Conservation (phyloP, 2,329 filamentous ascomycete species). For the Nemania bipapillata region DNA sequence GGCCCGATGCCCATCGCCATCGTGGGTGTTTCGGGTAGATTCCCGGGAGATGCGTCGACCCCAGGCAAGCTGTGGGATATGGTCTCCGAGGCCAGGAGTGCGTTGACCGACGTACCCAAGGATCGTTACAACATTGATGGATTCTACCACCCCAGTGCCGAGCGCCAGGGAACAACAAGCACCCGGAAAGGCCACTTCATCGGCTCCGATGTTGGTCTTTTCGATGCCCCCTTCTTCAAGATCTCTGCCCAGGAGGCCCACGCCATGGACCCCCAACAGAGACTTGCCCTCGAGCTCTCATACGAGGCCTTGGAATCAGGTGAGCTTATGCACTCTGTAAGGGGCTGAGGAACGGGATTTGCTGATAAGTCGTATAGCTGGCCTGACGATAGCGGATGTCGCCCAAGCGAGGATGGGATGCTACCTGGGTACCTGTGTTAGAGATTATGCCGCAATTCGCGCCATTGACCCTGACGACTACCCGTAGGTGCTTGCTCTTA, state of each 20-base stretch:
- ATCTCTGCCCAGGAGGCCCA: slow-evolving; percentile 48
- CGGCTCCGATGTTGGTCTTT: slow-evolving; percentile 45
- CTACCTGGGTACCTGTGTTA: slow-evolving; percentile 50
- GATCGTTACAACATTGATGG: slow-evolving; percentile 48
- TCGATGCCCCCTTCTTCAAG: slow-evolving; percentile 49
- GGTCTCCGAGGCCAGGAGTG: slow-evolving; percentile 46
- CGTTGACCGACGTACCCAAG: slow-evolving; percentile 46
- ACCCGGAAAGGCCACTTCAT: slow-evolving; percentile 48
- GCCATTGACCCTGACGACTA: slow-evolving; percentile 51
- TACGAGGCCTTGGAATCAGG: slow-evolving; percentile 50
- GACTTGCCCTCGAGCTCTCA: slow-evolving; percentile 49
- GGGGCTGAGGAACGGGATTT: background rate
- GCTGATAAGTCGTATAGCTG: slow-evolving; percentile 40
- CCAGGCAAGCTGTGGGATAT: slow-evolving; percentile 47
- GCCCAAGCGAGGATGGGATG: slow-evolving; percentile 47
- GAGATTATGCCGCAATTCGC: slow-evolving; percentile 46
- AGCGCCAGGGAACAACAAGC: slow-evolving; percentile 46
- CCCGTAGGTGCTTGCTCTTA: slow-evolving; percentile 40
- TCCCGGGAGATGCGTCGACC: slow-evolving; percentile 47
- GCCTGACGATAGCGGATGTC: slow-evolving; percentile 46
- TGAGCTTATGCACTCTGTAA: slow-evolving; percentile 22
- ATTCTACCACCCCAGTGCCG: slow-evolving; percentile 47
- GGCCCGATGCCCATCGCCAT: slow-evolving; percentile 46
- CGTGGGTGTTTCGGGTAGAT: slow-evolving; percentile 47
- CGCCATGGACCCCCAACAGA: slow-evolving; percentile 52